These are phyloP conservation scores for Pythium volutum DNA, from an alignment of 352 stramenopile species.

Conservation along the genomic window DNA sequence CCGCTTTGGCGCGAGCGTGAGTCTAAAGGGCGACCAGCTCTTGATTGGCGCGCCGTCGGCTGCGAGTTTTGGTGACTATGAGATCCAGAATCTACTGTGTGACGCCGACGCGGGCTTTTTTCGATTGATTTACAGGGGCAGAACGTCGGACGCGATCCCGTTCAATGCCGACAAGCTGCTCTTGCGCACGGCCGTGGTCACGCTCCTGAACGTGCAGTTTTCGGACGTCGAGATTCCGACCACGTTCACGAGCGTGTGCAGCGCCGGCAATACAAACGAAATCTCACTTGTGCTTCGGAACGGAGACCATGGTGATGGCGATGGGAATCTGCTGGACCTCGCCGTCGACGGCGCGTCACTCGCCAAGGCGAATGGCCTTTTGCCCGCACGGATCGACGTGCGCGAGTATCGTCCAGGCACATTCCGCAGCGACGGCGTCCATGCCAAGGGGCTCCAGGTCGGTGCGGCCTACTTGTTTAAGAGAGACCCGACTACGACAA, in stretches of 20 bases:
- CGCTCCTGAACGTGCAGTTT: conserved; percentile 52
- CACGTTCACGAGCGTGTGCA: conserved; percentile 50
- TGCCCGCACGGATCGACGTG: conserved; percentile 31
- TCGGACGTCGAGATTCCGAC: conserved; percentile 53
- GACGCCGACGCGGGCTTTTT: conserved; percentile 74
- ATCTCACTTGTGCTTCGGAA: conserved; percentile 57
- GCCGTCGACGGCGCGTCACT: conserved; percentile 39
- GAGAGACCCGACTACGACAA: conserved; percentile 25
- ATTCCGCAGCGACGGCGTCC: conserved; percentile 52
- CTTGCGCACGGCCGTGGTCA: conserved; percentile 50
- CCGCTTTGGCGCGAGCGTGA: conserved; percentile 74
- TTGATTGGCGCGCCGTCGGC: conserved; percentile 65
- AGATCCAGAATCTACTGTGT: conserved; percentile 69
- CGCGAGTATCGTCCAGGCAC: conserved; percentile 57
- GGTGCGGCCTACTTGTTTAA: conserved; percentile 71
- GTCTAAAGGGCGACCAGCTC: conserved; percentile 42
- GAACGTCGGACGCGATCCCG: conserved; percentile 47
- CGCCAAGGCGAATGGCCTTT: conserved; percentile 33
- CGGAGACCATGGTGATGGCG: conserved; percentile 50
- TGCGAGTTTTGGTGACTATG: conserved; percentile 67
- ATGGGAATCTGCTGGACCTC: conserved; percentile 61
- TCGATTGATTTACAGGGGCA: conserved; percentile 53
- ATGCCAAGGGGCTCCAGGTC: conserved; percentile 64
- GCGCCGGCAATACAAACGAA: conserved; percentile 26
- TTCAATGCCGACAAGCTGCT: conserved; percentile 53